Base-by-base conservation (phyloP, 2,329 filamentous ascomycete genomes). In the Hypomyces perniciosus region DNA sequence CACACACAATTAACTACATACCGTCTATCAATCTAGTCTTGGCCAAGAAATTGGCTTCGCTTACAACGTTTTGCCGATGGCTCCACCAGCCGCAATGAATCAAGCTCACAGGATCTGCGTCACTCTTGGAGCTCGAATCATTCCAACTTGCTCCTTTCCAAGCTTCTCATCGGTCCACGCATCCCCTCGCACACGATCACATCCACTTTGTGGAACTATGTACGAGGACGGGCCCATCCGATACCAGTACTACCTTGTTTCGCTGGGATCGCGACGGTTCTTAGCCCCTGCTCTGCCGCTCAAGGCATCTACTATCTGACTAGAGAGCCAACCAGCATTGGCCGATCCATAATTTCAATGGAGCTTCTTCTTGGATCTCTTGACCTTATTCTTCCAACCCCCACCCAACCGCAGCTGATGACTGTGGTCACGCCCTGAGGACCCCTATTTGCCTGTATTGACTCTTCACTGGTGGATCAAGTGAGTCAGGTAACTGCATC, bases 111-210 rank as follows among this genome's bases (percentile, higher is more conserved):
- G 45, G 30, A 20, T 44, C 50, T 52, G 44, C 44, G 33, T 52
- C 44, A 52, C 38, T 31, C 20, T 41, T 52, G 43, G 31, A 43
- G 42, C 33, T 43, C 12, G 39, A 42, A 10, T 9, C 35, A 30
- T 30, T 46, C 46, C 38, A 38, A 47, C 39, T 37, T 30, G 49
- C 38, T 51, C 46, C 49, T 46, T 27, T 41, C 35, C 48, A 51
- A 51, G 48, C 42, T 51, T 47, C 46, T 42, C 35, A 38, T 38
- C 35, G 20, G 20, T 20, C 20, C 20, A 20, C 20, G 20, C 20
- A 20, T 20, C 20, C 20, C 20, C 20, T 20, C 20, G 20, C 20
- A 20, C 20, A 20, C 20, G 20, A 38, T 9, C 9, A 20, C 20
- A 38, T 38, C 12, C 35, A 38, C 35, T 38, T 5, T 38, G 9